A percentile compares a stretch with the other conserved stretches of the same genome.
Conservation (phyloP, 371 early-diverging fungal species). For the Coemansia sp. region DNA sequence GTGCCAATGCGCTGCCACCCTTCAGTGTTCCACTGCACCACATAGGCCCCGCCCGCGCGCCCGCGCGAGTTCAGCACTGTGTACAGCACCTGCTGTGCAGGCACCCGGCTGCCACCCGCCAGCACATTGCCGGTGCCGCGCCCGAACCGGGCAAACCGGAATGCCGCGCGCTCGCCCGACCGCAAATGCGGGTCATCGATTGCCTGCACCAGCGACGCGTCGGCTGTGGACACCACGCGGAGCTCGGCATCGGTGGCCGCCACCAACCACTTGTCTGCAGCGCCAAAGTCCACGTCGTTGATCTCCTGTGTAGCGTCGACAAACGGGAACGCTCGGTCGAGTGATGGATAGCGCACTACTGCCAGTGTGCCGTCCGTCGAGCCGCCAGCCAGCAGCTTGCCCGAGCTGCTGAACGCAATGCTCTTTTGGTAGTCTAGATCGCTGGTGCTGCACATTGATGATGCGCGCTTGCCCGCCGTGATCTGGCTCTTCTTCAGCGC, state of each 20-base stretch:
- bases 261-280: constrained; percentile 55
- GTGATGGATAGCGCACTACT: constrained; percentile 59
- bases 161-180: constrained; percentile 30
- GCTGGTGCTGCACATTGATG: constrained; percentile 28
- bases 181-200: constrained; percentile 53
- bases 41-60: constrained; percentile 44
- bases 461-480: constrained; percentile 15
- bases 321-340: constrained; percentile 54
- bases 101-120: background rate
- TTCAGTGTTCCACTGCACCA: constrained; percentile 38
- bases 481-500: constrained; percentile 34
- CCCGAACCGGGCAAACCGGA: constrained; percentile 46
- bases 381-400: constrained; percentile 62
- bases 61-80: constrained; percentile 48
- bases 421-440: constrained; percentile 50
- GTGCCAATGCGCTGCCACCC: constrained; percentile 27
- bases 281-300: constrained; percentile 64
- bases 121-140: background rate
- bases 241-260: constrained; percentile 55
- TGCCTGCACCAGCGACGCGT: constrained; percentile 59
- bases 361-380: constrained; percentile 65
- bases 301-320: constrained; percentile 59
- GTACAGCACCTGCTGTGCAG: constrained; percentile 30
- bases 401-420: constrained; percentile 40
- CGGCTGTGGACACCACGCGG: constrained; percentile 54